These are phyloP conservation scores for Mrakiaceae sp. DNA, from an alignment of 1,284 basidiomycete genomes.

Conservation along the genomic window DNA sequence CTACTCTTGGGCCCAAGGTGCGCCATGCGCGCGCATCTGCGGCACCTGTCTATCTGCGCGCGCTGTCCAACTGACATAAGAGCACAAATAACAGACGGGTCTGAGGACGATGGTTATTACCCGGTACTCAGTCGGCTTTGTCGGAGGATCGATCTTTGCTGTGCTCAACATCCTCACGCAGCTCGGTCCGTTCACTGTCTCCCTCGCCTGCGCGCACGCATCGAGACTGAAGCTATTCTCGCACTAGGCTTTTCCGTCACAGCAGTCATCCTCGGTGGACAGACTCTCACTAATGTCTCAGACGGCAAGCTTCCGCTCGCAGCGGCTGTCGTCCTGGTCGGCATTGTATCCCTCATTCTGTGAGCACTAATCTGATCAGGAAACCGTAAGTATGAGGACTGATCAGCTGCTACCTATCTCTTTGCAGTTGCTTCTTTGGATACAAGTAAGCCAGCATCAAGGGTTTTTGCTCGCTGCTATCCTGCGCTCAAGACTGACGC, in stretches of 20 bases:
- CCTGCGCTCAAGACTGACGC: too few species aligned
- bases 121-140: conserved; percentile 47
- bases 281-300: conserved; percentile 36
- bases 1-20: conserved; percentile 46
- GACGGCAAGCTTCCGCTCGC: conserved; percentile 31
- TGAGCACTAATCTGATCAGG: too few species aligned
- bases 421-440: conserved; percentile 30
- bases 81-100: background rate
- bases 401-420: too few species aligned
- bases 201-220: conserved; percentile 20
- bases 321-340: conserved; percentile 37
- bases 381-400: too few species aligned
- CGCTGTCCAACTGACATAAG: background rate
- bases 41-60: background rate
- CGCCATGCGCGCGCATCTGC: conserved; percentile 21
- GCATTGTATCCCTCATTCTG: conserved; percentile 31
- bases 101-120: conserved; percentile 31
- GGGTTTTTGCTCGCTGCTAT: too few species aligned
- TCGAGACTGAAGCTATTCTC: conserved; percentile 9
- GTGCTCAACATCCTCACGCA: conserved; percentile 49
- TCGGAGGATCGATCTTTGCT: conserved; percentile 47
- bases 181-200: conserved; percentile 26
- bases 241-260: conserved; percentile 24
- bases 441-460: conserved; percentile 24
- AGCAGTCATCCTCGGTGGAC: conserved; percentile 36